phyloP scores from a whole-genome alignment of 768 basidiomycete genomes.

The Naganishia onofrii region DNA sequence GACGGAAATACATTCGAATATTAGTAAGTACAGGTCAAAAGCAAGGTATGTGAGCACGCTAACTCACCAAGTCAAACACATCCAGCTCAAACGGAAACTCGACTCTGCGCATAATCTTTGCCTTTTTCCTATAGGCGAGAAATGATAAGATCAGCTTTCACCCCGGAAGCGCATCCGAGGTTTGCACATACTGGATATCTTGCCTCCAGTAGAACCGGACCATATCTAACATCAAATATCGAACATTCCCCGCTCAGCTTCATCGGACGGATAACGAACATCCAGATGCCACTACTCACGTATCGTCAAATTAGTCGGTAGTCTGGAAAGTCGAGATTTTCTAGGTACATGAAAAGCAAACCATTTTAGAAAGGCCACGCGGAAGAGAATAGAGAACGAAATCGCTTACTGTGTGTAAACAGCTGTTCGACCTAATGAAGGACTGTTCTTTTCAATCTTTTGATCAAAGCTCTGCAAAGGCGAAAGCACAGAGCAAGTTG shows the following conservation, averaged over 20 bases:
- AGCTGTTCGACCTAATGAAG: constrained; percentile 74
- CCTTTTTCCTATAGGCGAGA: constrained; percentile 58
- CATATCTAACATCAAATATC: constrained; percentile 53
- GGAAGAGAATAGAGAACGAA: too few species aligned
- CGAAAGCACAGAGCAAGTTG: not conserved
- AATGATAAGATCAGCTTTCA: constrained; percentile 8
- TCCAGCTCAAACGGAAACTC: constrained; percentile 90
- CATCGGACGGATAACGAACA: too few species aligned
- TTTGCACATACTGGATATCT: constrained; percentile 61
- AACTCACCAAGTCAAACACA: constrained; percentile 65
- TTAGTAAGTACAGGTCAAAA: not conserved
- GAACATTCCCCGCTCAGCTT: not conserved
- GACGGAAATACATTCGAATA: not conserved
- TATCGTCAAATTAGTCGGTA: constrained; percentile 64
- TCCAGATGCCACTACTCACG: constrained; percentile 7
- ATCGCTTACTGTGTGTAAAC: constrained; percentile 65
- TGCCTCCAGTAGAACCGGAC: constrained; percentile 92
- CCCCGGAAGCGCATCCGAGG: constrained; percentile 10
- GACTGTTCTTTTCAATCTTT: constrained; percentile 78
- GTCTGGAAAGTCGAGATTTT: constrained; percentile 72
- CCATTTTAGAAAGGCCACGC: not conserved
- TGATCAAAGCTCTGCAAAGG: constrained; percentile 71
- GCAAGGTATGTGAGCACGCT: not conserved
- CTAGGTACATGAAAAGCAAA: constrained; percentile 14
- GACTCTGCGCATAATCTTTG: constrained; percentile 93